Base-by-base conservation (phyloP, 2,329 filamentous ascomycete genomes). In the Aspergillus felis region DNA sequence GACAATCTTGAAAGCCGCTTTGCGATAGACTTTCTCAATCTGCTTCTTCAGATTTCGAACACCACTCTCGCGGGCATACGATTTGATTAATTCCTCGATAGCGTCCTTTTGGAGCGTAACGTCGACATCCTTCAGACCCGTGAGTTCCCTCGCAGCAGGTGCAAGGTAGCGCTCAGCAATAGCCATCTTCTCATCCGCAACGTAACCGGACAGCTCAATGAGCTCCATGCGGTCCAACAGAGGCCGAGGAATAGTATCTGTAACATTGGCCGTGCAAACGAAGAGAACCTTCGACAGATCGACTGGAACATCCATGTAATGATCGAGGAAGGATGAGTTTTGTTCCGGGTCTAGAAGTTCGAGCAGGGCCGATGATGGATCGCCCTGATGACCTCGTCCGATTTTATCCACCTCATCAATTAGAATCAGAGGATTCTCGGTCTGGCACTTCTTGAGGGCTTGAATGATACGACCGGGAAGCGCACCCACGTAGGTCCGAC, bases 381-480 rank as follows among this genome's bases (percentile, higher is more conserved):
- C 94, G 27, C 94, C 94, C 76, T 97, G 94, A 71, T 97, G 94
- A 4, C 94, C 94, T 57, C 92, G 87, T 32, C 94, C 94, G 71
- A 99, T 96, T 80, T 99, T 99, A 81, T 99, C 94, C 57, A 99
- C 87, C 72, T 99, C 94, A 71, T 99, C 94, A 63, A 99, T 97
- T 62, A 99, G 78, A 52, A 99, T 92, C 29, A 99, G 82, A 28
- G 94, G 94, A 73, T 99, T 99, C 76, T 99, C 95, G 0, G 94
- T 99, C 78, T 97, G 92, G 72, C 93, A 97, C 76, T 99, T 99
- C 82, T 99, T 99, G 68, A 99, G 79, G 0, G 94, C 94, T 76
- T 99, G 95, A 61, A 99, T 97, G 71, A 99, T 96, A 58, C 95
- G 90, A 52, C 94, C 95, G 3, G 94, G 94, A 38, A 99, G 80